A percentile compares a stretch with the other conserved stretches of the same genome.
These are phyloP conservation scores for Syncephalastrum contaminatum DNA, from an alignment of 371 early-diverging fungal genomes.

Conservation along the genomic window DNA sequence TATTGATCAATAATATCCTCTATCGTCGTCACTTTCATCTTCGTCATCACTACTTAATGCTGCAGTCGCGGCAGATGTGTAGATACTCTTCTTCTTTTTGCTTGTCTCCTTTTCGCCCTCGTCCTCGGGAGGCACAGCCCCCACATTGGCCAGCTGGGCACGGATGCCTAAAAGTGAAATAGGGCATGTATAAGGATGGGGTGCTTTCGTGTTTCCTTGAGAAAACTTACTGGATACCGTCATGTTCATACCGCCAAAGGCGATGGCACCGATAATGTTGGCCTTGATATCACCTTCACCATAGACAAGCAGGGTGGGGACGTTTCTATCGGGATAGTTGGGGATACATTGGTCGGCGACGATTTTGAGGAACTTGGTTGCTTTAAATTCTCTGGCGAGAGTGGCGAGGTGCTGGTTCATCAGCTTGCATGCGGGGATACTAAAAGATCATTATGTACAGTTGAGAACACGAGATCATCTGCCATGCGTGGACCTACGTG, in stretches of 20 bases:
- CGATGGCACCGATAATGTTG: slow-evolving; percentile 80
- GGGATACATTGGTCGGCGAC: slow-evolving; percentile 91
- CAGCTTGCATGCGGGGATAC: slow-evolving; percentile 78
- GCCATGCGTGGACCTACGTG: slow-evolving; percentile 56
- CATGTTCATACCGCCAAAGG: slow-evolving; percentile 81
- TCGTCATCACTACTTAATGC: slow-evolving; percentile 64
- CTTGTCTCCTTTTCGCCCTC: slow-evolving; percentile 17
- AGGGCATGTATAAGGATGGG: too few relatives aligned
- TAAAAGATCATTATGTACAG: slow-evolving; percentile 24
- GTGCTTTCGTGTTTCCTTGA: not conserved
- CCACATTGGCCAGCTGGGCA: slow-evolving; percentile 33
- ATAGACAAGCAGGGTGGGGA: slow-evolving; percentile 91
- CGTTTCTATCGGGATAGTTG: slow-evolving; percentile 89
- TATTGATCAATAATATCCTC: slow-evolving; percentile 37
- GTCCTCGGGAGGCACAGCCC: slow-evolving; percentile 46
- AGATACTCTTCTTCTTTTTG: slow-evolving; percentile 31
- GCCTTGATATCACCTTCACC: slow-evolving; percentile 81
- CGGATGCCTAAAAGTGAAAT: slow-evolving; percentile 27
- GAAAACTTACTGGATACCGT: slow-evolving; percentile 59
- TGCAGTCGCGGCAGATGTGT: slow-evolving; percentile 51
- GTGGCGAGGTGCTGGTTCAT: slow-evolving; percentile 73
- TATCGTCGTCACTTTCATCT: slow-evolving; percentile 48
- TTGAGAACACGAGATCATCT: not conserved
- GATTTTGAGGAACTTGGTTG: slow-evolving; percentile 92
- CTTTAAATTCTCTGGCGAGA: slow-evolving; percentile 79